Evolutionary conservation across 352 stramenopile genomes (phyloP), one percentile per base, ranked within the genome.

Genomic region (Thalassiosira hispida): DNA sequence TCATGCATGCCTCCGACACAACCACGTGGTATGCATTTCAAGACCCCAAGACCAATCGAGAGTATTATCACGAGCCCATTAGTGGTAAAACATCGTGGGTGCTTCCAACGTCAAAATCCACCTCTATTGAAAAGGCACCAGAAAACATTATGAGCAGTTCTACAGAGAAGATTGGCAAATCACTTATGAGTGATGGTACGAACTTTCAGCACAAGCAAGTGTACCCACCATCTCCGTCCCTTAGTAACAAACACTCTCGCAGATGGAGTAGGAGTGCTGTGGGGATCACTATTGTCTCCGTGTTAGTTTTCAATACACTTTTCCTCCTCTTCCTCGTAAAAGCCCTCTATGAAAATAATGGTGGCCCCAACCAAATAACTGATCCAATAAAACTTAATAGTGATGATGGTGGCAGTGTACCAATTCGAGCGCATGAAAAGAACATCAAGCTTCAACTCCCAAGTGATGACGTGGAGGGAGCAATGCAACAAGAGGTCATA

Each of bases 21-120:
- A 60, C 29, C 38, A 53, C 42, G n/a, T 75, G 66, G 66, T 68
- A 75, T 40, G 73, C 63, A 56, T 81, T 67, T 31, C 8, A 56
- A 12, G 60, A 55, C 42, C 73, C 73, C 35, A 72, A 59, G 57
- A 62, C 47, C 12, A 47, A 47, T 38, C 31, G 72, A 46, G 72
- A 80, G 40, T 80, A 80, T 61, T 80, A 64, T 47, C 57, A 60
- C 33, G 64, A 70, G 22, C 73, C 73, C 1, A 22, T 29, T 22
- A 61, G 47, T 27, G 49, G 49, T 2, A 22, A 59, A 66, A 75
- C 46, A 47, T 61, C 73, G 12, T 81, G 63, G 73, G 52, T 59
- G 22, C 14, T 71, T 1, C 73, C 64, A 46, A 53, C 51, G 7
- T 20, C 42, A 47, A 9, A 70, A 33, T 18, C 22, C 8, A 9